Evolutionary conservation across 2,329 filamentous ascomycete genomes (phyloP), one percentile per base, ranked within the genome.

Genomic region (Tolypocladium amazonense): DNA sequence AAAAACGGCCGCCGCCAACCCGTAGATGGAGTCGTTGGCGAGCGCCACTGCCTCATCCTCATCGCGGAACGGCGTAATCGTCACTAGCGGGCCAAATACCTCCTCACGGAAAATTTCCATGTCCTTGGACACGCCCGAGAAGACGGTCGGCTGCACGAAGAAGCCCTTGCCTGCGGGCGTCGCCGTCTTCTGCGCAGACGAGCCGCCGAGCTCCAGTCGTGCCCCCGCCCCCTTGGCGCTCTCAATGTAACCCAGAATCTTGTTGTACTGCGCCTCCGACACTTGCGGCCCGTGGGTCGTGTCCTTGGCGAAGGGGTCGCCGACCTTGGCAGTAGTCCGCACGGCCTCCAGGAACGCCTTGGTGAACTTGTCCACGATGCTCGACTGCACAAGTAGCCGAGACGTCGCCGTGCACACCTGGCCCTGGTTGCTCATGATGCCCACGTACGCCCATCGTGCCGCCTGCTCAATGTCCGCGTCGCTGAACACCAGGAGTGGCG

Each of bases 241-340:
- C 59, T 90, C 82, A 53, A 92, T 84, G 70, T 88, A 93, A 0
- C 79, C 79, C 35, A 92, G 76, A 2, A 93, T 81, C 45, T 84
- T 79, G 57, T 91, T 87, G 66, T 87, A 88, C 69, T 92, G 88
- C 9, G 77, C 72, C 69, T 87, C 87, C 6, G 86, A 88, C 54
- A 90, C 83, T 68, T 90, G 88, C 0, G 89, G 89, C 0, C 89
- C 89, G 68, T 91, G 88, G 75, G 87, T 88, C 0, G 88, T 90
- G 43, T 77, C 77, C 64, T 87, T 82, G 6, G 80, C 79, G 70
- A 90, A 91, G 0, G 87, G 88, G 67, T 90, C 83, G 59, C 88
- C 89, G 15, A 90, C 79, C 57, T 85, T 82, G 65, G 81, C 86
- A 39, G 82, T 81, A 25, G 78, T 75, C 62, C 80, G 78, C 59